Base-by-base conservation (phyloP, 2,329 filamentous ascomycete genomes). In the Microcera coccophila region DNA sequence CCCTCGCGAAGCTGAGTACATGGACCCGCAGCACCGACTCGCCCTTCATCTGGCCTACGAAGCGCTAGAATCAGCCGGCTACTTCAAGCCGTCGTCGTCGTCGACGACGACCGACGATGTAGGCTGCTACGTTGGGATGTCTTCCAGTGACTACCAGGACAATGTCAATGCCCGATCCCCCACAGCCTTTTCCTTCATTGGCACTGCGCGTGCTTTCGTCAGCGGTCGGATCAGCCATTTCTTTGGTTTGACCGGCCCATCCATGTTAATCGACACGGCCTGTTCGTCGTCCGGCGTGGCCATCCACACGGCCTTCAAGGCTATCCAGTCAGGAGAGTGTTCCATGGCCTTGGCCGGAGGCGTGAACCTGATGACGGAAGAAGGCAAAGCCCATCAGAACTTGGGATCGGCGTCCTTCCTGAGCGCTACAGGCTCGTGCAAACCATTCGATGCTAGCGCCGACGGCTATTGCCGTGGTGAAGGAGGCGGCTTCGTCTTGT, bases 391-490 rank as follows among this genome's bases (percentile, higher is more conserved):
- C n/a, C 56, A 48, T 36, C 48, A 50, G 2, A 50, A 58, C 18
- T 45, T 59, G 1, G 50, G 50, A 14, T 52, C 45, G 8, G 44
- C 54, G 0, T 45, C 41, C n/a, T 62, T 66, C 22, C 38, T 52
- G 14, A 50, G 47, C 17, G 32, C 31, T 37, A 57, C 18, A 45
- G 45, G 41, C 4, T 29, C 28, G 9, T 53, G 49, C 50, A 48
- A 76, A 62, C 80, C 87, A 0, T 91, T 88, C 59, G 87, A 91
- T 60, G 83, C 88, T 48, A 79, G 77, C 19, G 87, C 87, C 1
- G 86, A 90, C 64, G 87, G 87, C 2, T 91, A 93, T 66, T 93
- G 87, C 66, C 81, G 87, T 60, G 86, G 82, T 41, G 87, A 93
- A 52, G 82, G 79, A 16, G 85, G 85, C 45, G 87, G 82, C 2